Percentiles rank a stretch among this genome's conserved stretches.
These are phyloP conservation scores for Candida boleticola DNA, from an alignment of 805 yeast species.

Conservation along the genomic window DNA sequence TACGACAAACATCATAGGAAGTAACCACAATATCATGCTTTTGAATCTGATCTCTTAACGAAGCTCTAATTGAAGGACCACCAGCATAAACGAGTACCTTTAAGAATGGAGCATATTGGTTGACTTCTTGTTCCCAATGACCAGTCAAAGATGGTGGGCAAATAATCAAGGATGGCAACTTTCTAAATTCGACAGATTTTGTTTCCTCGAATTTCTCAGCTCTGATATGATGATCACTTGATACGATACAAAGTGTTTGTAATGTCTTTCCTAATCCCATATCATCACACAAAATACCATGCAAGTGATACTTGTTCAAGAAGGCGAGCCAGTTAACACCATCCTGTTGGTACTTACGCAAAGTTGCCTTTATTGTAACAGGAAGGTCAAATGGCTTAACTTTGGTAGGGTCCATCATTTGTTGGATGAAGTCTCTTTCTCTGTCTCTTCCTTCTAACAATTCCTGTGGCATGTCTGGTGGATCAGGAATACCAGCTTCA, in stretches of 20 bases:
- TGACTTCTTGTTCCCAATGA: constrained; percentile 96
- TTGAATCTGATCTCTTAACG: constrained; percentile 50
- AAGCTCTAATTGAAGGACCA: constrained; percentile 70
- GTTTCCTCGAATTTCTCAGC: constrained; percentile 66
- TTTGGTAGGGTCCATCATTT: constrained; percentile 96
- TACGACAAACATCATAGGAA: constrained; percentile 93
- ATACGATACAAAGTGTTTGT: constrained; percentile 94
- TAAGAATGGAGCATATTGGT: constrained; percentile 85
- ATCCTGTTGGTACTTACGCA: constrained; percentile 94
- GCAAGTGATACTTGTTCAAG: constrained; percentile 88
- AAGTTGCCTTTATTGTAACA: constrained; percentile 85
- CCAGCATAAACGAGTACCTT: constrained; percentile 88
- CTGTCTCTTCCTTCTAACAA: constrained; percentile 85
- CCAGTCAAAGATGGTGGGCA: constrained; percentile 99
- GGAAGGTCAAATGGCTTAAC: constrained; percentile 87
- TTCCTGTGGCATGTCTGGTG: constrained; percentile 83
- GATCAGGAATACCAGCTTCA: constrained; percentile 97
- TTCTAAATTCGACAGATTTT: constrained; percentile 61
- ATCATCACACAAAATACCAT: constrained; percentile 98
- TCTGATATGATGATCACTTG: constrained; percentile 91
- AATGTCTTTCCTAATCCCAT: constrained; percentile 98
- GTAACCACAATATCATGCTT: constrained; percentile 85
- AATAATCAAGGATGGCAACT: constrained; percentile 78
- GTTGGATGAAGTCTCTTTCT: constrained; percentile 91
- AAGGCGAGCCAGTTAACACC: constrained; percentile 99